Evolutionary conservation across 371 early-diverging fungal genomes (phyloP).

Genomic region (Blastocladiella emersonii): DNA sequence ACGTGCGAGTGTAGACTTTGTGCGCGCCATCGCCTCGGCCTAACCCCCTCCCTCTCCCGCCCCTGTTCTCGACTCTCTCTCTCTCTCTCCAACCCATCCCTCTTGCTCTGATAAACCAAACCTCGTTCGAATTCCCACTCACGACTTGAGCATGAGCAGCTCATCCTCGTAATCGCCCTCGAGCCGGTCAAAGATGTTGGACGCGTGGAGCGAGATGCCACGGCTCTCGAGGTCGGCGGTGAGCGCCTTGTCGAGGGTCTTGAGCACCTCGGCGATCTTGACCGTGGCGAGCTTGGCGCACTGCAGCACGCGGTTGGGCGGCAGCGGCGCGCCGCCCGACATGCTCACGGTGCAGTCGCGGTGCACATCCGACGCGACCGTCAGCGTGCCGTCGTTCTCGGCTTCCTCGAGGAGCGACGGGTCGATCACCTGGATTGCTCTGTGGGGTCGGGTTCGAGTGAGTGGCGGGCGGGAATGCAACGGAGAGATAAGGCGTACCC

Average conservation of each 20-base stretch:
- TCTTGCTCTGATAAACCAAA: too few relatives aligned
- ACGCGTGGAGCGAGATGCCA: constrained; percentile 1
- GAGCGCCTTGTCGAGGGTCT: constrained; percentile 45
- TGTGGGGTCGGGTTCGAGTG: background rate
- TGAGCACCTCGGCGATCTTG: constrained; percentile 57
- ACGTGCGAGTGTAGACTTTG: too few relatives aligned
- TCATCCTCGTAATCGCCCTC: too few relatives aligned
- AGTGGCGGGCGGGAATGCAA: background rate
- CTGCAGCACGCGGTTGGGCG: constrained; percentile 45
- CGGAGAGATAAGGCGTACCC: constrained; percentile 35
- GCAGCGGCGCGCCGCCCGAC: constrained; percentile 74
- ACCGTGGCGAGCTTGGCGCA: constrained; percentile 60
- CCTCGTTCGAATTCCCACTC: too few relatives aligned
- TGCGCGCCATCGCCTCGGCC: too few relatives aligned
- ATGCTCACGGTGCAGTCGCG: constrained; percentile 80
- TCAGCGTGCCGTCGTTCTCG: constrained; percentile 61
- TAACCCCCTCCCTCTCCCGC: too few relatives aligned
- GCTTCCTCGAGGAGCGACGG: constrained; percentile 75
- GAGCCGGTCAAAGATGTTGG: background rate
- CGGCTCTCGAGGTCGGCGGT: constrained; percentile 9
- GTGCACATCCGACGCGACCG: constrained; percentile 77
- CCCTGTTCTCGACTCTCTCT: too few relatives aligned
- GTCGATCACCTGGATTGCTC: constrained; percentile 35
- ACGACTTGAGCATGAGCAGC: too few relatives aligned
- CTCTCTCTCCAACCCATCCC: too few relatives aligned